A percentile compares a stretch with the other conserved stretches of the same genome.
These are phyloP conservation scores for Tagetes patula DNA, from an alignment of 129 eudicot species.

Conservation along the genomic window DNA sequence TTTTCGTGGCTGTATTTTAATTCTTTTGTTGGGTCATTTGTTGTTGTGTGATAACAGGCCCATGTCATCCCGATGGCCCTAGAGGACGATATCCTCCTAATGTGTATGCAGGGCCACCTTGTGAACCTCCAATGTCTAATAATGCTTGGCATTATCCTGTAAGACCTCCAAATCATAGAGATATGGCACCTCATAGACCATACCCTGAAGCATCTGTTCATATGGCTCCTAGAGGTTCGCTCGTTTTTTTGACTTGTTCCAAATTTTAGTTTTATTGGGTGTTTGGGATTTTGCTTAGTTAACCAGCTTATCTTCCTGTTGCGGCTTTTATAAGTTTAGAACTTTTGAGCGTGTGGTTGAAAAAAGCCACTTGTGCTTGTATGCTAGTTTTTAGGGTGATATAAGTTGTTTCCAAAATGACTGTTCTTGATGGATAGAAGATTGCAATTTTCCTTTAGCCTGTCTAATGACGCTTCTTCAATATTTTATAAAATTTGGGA, in stretches of 20 bases:
- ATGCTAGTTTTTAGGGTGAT: not conserved
- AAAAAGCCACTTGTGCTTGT: not conserved
- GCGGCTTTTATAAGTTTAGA: not conserved
- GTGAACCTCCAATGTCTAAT: constrained; percentile 50
- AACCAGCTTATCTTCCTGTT: not conserved
- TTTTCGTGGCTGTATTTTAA: not conserved
- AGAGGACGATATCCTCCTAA: constrained; percentile 45
- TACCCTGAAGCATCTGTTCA: constrained; percentile 66
- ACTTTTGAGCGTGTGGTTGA: not conserved
- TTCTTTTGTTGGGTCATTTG: not conserved
- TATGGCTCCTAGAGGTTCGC: constrained; percentile 66
- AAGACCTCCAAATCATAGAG: constrained; percentile 59
- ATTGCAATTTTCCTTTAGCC: not conserved
- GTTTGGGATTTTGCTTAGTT: not conserved
- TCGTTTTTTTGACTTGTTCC: not conserved
- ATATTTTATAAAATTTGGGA: not conserved
- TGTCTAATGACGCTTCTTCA: no score
- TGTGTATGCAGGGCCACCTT: constrained; percentile 50
- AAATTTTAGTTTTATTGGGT: not conserved
- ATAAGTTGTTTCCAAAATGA: not conserved
- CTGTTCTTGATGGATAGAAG: not conserved
- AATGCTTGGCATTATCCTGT: constrained; percentile 68
- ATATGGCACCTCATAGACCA: constrained; percentile 59
- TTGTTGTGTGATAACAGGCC: constrained; percentile 40
- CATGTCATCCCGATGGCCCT: constrained; percentile 53